Evolutionary conservation across 345 rosid genomes (phyloP).

Genomic region (Dimocarpus longan): DNA sequence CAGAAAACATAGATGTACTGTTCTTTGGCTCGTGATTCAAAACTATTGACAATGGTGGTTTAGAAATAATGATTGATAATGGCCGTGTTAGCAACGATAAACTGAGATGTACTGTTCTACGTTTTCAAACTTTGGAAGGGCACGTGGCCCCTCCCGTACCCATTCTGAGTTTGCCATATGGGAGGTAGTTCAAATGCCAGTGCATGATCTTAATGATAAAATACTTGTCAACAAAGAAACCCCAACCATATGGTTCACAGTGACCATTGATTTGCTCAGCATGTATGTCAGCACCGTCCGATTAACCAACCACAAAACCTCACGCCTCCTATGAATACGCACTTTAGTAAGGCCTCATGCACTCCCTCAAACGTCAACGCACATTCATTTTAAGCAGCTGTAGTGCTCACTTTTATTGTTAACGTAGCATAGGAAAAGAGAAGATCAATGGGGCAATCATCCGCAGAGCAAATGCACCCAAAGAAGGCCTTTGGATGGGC

Average conservation of each 20-base stretch:
- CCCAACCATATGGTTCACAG: too few relatives aligned
- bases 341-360: neutral
- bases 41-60: neutral
- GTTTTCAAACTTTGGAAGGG: too few relatives aligned
- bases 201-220: too few relatives aligned
- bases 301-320: neutral
- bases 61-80: neutral
- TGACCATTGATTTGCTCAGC: neutral
- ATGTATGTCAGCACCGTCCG: neutral
- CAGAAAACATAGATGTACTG: neutral
- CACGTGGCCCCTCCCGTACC: too few relatives aligned
- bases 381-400: neutral
- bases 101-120: neutral
- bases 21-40: neutral
- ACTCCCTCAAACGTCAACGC: too few relatives aligned
- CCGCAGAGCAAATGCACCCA: slow-evolving; percentile 31
- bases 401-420: neutral
- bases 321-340: neutral
- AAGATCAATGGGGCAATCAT: slow-evolving; percentile 4
- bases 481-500: slow-evolving; percentile 60
- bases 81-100: neutral
- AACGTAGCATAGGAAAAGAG: neutral
- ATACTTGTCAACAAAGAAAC: too few relatives aligned
- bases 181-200: too few relatives aligned
- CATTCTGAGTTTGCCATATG: too few relatives aligned